phyloP scores from a whole-genome alignment of 2,329 filamentous ascomycete species.

The Pseudohalonectria lignicola region DNA sequence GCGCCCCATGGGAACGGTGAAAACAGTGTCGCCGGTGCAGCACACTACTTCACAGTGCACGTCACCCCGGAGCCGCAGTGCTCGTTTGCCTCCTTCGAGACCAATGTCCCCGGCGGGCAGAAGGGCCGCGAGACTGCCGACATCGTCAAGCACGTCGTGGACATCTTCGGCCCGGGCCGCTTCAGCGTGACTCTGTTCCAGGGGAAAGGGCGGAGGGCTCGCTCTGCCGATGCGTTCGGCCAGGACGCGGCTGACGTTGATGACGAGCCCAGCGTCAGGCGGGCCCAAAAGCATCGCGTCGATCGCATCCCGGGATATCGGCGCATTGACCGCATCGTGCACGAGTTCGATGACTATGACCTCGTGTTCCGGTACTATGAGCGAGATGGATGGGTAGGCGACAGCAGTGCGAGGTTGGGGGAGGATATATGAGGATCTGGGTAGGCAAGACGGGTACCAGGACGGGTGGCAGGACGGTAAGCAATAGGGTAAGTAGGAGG shows the following conservation, averaged over 20 bases:
- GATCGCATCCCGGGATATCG: conserved; percentile 79
- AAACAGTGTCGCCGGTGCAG: conserved; percentile 20
- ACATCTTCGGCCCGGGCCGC: conserved; percentile 93
- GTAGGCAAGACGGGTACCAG: conserved; percentile 9
- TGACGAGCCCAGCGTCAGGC: conserved; percentile 18
- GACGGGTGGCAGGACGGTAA: no score
- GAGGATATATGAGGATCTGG: conserved; percentile 33
- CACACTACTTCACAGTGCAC: conserved; percentile 95
- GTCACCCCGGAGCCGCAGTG: conserved; percentile 95
- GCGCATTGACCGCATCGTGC: conserved; percentile 86
- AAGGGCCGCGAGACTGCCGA: conserved; percentile 81
- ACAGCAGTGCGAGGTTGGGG: conserved; percentile 40
- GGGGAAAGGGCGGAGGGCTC: conserved; percentile 49
- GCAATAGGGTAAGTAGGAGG: no score
- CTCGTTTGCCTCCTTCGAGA: conserved; percentile 97
- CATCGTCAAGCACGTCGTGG: conserved; percentile 85
- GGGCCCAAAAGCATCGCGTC: conserved; percentile 39
- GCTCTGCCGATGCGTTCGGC: no score
- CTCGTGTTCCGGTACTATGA: conserved; percentile 96
- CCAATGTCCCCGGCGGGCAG: conserved; percentile 86
- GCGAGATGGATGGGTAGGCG: conserved; percentile 62
- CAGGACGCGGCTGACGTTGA: conserved; percentile 19
- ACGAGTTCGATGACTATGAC: conserved; percentile 95
- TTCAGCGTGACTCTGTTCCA: conserved; percentile 97
- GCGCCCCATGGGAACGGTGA: conserved; percentile 51